Conservation (phyloP, 2,329 filamentous ascomycete genomes). For the Colletotrichum sp. region DNA sequence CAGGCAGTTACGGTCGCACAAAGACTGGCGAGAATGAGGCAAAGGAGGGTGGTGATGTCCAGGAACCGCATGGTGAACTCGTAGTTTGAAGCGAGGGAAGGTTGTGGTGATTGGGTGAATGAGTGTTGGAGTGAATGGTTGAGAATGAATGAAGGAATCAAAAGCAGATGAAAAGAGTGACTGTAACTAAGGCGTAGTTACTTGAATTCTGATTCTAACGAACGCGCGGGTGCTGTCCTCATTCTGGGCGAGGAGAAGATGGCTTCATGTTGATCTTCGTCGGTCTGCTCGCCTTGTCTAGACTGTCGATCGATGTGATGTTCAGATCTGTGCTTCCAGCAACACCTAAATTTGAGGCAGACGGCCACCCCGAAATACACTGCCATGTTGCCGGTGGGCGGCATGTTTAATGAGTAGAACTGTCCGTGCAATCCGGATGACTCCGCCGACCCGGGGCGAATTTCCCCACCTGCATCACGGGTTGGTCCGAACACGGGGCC, state of each 20-base stretch:
- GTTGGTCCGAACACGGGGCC: too few species aligned
- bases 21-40: not conserved
- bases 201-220: not conserved
- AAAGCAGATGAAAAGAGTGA: not conserved
- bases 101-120: not conserved
- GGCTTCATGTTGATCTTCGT: not conserved
- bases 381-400: too few species aligned
- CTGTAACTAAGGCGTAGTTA: not conserved
- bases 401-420: not conserved
- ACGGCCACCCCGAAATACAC: not conserved
- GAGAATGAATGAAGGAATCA: not conserved
- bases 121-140: not conserved
- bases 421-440: not conserved
- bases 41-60: not conserved
- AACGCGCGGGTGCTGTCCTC: not conserved
- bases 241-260: not conserved
- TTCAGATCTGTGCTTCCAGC: not conserved
- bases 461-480: not conserved
- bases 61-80: not conserved
- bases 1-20: not conserved
- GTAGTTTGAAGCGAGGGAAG: too few species aligned
- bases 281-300: not conserved
- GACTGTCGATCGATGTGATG: not conserved
- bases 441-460: not conserved
- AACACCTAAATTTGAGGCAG: not conserved